These are phyloP conservation scores for Trichoderma hamatum DNA, from an alignment of 2,329 filamentous ascomycete species.

Conservation along the genomic window DNA sequence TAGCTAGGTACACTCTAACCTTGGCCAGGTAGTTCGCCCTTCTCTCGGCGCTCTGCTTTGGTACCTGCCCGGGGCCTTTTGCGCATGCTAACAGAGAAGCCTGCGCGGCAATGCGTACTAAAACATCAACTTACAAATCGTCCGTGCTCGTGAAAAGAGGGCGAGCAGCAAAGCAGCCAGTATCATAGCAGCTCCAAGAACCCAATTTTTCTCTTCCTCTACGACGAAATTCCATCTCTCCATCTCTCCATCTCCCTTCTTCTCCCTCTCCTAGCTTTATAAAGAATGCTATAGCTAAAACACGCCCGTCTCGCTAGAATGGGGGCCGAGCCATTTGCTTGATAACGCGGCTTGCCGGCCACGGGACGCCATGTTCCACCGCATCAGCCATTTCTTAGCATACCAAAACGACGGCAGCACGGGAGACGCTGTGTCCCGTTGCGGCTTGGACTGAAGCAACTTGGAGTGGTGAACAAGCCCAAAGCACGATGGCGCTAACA, in stretches of 20 bases:
- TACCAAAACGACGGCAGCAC: constrained; percentile 9
- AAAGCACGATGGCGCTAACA: background rate
- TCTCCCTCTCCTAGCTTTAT: background rate
- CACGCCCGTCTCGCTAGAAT: background rate
- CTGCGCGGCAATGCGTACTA: background rate
- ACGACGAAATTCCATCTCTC: background rate
- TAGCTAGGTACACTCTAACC: background rate
- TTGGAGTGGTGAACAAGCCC: background rate
- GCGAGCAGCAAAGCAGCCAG: background rate
- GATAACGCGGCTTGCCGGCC: constrained; percentile 3
- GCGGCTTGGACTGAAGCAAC: background rate
- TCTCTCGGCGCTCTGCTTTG: background rate
- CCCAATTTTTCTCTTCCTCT: background rate
- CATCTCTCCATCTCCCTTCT: background rate
- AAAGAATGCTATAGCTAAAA: background rate
- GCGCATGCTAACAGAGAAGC: background rate
- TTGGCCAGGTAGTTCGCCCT: background rate
- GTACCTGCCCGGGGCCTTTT: constrained; percentile 8
- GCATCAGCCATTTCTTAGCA: background rate
- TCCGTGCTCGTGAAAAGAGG: background rate
- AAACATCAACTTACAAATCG: constrained; percentile 5
- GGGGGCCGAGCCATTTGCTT: constrained; percentile 8
- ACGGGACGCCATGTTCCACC: constrained; percentile 3
- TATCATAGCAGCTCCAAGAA: background rate
- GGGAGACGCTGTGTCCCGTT: constrained; percentile 9